Percentiles rank a stretch among this genome's conserved stretches.
These are phyloP conservation scores for Trichoderma orchidacearum DNA, from an alignment of 495 filamentous ascomycete genomes.

Conservation along the genomic window DNA sequence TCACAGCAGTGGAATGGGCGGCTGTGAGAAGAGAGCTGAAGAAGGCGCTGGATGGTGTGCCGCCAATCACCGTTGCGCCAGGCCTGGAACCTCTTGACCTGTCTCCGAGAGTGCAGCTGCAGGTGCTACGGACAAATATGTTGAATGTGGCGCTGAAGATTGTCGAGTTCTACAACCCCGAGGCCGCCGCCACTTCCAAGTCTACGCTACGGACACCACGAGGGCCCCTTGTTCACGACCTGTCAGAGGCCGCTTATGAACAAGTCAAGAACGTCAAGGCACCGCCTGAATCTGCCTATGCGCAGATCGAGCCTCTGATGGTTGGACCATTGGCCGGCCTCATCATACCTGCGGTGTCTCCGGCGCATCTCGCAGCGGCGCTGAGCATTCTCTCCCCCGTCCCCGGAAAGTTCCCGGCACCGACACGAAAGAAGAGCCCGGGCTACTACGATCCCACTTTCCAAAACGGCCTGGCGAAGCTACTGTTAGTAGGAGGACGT, in stretches of 20 bases:
- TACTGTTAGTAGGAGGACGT: conserved; percentile 73
- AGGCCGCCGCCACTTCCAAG: conserved; percentile 19
- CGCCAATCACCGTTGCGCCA: conserved; percentile 5
- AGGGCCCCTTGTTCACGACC: conserved; percentile 52
- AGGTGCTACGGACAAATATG: conserved; percentile 76
- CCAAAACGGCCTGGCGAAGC: conserved; percentile 71
- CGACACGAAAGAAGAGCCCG: conserved; percentile 57
- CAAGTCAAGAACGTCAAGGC: conserved; percentile 30
- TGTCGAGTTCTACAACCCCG: conserved; percentile 73
- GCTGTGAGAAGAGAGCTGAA: conserved; percentile 71
- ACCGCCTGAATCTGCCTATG: conserved; percentile 28
- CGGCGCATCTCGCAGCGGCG: conserved; percentile 65
- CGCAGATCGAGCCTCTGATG: conserved; percentile 60
- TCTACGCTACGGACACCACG: conserved; percentile 13
- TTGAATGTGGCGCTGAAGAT: conserved; percentile 73
- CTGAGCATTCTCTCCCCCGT: conserved; percentile 63
- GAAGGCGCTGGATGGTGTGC: conserved; percentile 49
- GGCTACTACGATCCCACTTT: conserved; percentile 65
- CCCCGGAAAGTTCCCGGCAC: conserved; percentile 58
- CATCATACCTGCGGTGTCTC: conserved; percentile 70
- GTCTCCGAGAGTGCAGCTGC: conserved; percentile 50
- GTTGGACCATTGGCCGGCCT: conserved; percentile 67
- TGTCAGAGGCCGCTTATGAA: conserved; percentile 57
- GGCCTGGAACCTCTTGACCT: conserved; percentile 12
- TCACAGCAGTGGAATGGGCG: conserved; percentile 77